Evolutionary conservation across 2,329 filamentous ascomycete species (phyloP).

Genomic region (Fusarium oligoseptatum): DNA sequence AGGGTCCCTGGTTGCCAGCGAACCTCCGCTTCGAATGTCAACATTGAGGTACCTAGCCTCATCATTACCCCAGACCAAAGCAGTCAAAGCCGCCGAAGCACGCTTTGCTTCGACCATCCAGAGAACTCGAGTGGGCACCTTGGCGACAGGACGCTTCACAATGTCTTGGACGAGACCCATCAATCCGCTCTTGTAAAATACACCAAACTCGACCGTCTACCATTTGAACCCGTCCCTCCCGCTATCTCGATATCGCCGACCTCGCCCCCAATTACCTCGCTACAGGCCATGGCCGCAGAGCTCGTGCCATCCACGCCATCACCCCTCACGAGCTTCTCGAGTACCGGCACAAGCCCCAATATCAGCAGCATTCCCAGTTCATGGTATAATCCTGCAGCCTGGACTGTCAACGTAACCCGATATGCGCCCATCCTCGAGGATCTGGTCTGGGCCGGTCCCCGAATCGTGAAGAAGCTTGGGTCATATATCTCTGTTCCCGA

Average conservation of each 20-base stretch:
- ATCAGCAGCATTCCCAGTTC: slow-evolving; percentile 38
- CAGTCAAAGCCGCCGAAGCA: slow-evolving; percentile 23
- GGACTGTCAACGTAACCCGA: slow-evolving; percentile 70
- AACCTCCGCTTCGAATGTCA: slow-evolving; percentile 27
- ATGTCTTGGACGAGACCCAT: slow-evolving; percentile 36
- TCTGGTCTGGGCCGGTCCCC: slow-evolving; percentile 76
- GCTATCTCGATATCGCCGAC: neutral
- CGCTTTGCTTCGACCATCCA: slow-evolving; percentile 9
- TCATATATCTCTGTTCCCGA: slow-evolving; percentile 73
- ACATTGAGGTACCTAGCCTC: slow-evolving; percentile 29
- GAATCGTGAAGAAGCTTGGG: slow-evolving; percentile 77
- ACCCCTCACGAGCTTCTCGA: slow-evolving; percentile 37
- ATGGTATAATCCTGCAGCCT: slow-evolving; percentile 68
- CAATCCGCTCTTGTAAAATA: slow-evolving; percentile 23
- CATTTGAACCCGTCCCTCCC: slow-evolving; percentile 1
- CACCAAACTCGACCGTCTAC: neutral
- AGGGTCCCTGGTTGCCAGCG: slow-evolving; percentile 6
- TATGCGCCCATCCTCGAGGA: slow-evolving; percentile 76
- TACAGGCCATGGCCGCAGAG: slow-evolving; percentile 43
- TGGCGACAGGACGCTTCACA: slow-evolving; percentile 36
- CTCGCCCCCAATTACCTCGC: slow-evolving; percentile 15
- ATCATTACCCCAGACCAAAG: slow-evolving; percentile 26
- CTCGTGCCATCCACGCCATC: slow-evolving; percentile 36
- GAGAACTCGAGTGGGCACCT: slow-evolving; percentile 21
- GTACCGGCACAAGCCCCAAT: slow-evolving; percentile 18